Base-by-base conservation (phyloP, 805 yeast genomes). In the Candida germanica region DNA sequence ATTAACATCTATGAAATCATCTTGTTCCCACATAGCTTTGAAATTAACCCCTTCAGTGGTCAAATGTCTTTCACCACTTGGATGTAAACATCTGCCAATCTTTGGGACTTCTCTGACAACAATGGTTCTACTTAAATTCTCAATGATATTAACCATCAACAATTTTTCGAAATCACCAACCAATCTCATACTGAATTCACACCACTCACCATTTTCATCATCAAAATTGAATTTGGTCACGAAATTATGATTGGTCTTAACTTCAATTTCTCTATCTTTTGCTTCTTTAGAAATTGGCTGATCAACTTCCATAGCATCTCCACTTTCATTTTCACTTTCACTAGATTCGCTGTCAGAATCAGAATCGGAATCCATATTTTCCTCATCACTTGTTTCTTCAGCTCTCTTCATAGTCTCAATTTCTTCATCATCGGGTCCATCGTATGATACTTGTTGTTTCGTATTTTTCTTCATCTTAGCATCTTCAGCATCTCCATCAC, bases 41-140 rank as follows among this genome's bases (percentile, higher is more conserved):
- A 93, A 93, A 68, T 93, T 93, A 34, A 93, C 98, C 66, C 99
- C 99, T 65, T 94, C 99, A 15, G 99, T 91, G 39, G 93, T 84
- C 50, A 94, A 73, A 26, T 75, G 73, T 50, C 96, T 80, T 50
- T 77, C 78, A 31, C 84, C 87, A 51, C 77, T 84, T 33, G 96
- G 95, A 48, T 83, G 87, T 46, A 91, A 69, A 74, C 98, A 89
- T 63, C 98, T 83, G 19, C 96, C 97, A 54, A 93, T 91, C 37
- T 74, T 71, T 38, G 93, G 83, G 47, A 89, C 82, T 64, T 94
- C 96, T 53, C 97, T 83, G 13, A 93, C 96, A 45, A 93, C 96
- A 36, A 87, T 85, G 47, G 75, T 75, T 50, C 87, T 83, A 61
- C 97, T 89, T 39, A 91, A 79, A 38, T 83, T 89, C 66, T 94